Evolutionary conservation across 1,284 basidiomycete genomes (phyloP), one percentile per base, ranked within the genome.

Genomic region (Ganoderma lucidum): DNA sequence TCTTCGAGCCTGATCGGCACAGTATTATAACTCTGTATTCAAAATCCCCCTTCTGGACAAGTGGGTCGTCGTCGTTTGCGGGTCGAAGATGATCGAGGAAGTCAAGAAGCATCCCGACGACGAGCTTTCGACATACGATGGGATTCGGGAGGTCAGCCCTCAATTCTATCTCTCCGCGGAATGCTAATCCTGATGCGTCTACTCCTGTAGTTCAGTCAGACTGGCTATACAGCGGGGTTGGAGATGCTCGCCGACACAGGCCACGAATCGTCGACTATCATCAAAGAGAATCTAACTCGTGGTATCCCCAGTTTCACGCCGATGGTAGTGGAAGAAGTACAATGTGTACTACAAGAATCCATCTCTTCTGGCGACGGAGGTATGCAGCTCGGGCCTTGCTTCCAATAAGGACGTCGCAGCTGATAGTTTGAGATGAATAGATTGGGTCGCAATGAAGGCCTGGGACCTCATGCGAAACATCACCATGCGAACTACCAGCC

Each of bases 11-110:
- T n/a, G 32, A 12, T 5, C 8, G 14, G 14, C 28, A 39, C 45
- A 77, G 75, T 72, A 76, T 69, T 70, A 74, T 61, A 74, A 72
- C 30, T 64, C 73, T 8, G 71, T 73, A 6, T 84, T 81, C 77
- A 81, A 81, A 66, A 67, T 83, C 9, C 74, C 81, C 1, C 65
- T 75, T 12, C 64, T 79, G 4, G 73, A 73, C 53, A 65, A 71
- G 3, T 83, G 80, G 81, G 65, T 75, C 2, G 71, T 82, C 39
- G 68, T 83, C 6, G 76, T 81, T 30, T 77, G 75, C 28, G 78
- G 76, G 2, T 70, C 75, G 0, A 63, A 79, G 56, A 75, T 80
- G 64, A 76, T 81, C 2, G 80, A 83, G 1, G 82, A 83, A 51
- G 67, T 83, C 6, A 75, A 77, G 8, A 78, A 73, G 45, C 78